phyloP scores from a whole-genome alignment of 177 flowering plant species.

The Vitis hybrid region DNA sequence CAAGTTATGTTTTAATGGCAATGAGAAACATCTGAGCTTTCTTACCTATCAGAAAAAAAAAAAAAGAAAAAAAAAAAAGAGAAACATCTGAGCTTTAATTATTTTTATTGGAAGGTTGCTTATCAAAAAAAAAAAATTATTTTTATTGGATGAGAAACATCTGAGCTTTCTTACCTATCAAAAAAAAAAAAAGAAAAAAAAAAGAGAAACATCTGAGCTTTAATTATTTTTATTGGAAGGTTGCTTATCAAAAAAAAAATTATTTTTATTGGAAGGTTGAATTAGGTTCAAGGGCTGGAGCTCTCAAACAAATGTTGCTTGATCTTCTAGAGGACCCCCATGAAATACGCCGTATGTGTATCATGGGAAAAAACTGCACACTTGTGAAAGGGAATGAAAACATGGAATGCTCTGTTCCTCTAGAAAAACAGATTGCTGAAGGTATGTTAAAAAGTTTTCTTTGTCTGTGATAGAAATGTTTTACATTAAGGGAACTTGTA shows the following conservation, averaged over 20 bases:
- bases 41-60: too few species aligned
- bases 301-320: constrained; percentile 93
- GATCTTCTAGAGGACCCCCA: constrained; percentile 95
- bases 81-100: background rate
- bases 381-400: constrained; percentile 48
- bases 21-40: background rate
- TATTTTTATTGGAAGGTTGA: constrained; percentile 64
- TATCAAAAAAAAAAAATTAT: too few species aligned
- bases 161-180: too few species aligned
- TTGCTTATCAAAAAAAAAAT: background rate
- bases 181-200: too few species aligned
- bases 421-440: constrained; percentile 92
- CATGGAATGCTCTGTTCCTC: constrained; percentile 71
- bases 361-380: constrained; percentile 90
- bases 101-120: constrained; percentile 58
- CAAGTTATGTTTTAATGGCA: background rate
- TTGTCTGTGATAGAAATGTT: background rate
- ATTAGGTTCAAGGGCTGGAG: constrained; percentile 88
- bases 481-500: too few species aligned
- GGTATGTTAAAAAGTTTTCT: constrained; percentile 41
- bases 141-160: background rate
- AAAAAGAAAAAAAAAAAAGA: too few species aligned
- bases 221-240: background rate
- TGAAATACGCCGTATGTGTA: constrained; percentile 90
- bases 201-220: background rate